These are phyloP conservation scores for Albatrellus sp. DNA, from an alignment of 1,284 basidiomycete genomes.

Conservation along the genomic window DNA sequence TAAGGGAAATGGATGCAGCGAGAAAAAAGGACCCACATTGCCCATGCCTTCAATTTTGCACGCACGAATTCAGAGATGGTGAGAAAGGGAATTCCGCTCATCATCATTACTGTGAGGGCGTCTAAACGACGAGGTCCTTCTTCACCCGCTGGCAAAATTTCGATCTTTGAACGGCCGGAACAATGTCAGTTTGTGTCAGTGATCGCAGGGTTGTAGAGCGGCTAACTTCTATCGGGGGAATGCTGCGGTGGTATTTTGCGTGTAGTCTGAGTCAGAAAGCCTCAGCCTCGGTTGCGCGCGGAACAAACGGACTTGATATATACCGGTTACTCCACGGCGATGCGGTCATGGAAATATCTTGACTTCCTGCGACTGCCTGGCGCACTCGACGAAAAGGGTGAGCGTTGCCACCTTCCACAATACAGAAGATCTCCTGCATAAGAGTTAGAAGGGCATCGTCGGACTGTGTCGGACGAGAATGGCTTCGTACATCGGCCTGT, in stretches of 20 bases:
- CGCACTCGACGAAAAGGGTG: conserved; percentile 46
- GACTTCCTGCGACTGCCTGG: conserved; percentile 32
- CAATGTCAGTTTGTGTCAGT: background rate
- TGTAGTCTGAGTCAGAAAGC: conserved; percentile 19
- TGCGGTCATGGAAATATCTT: conserved; percentile 27
- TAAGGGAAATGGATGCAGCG: conserved; percentile 16
- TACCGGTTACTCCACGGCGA: conserved; percentile 47
- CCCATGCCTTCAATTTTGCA: conserved; percentile 67
- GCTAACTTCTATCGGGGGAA: conserved; percentile 25
- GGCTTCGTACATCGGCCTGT: conserved; percentile 37
- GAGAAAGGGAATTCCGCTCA: conserved; percentile 62
- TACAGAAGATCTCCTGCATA: conserved; percentile 40
- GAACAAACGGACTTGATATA: background rate
- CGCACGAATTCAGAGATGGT: conserved; percentile 69
- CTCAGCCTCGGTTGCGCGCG: background rate
- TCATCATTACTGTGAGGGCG: conserved; percentile 43
- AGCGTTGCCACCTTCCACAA: conserved; percentile 37
- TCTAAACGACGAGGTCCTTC: conserved; percentile 64
- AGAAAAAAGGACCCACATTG: conserved; percentile 38
- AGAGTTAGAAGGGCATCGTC: conserved; percentile 1
- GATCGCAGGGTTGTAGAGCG: background rate
- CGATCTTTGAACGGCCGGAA: conserved; percentile 37
- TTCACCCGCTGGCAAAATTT: conserved; percentile 70
- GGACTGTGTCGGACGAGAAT: background rate
- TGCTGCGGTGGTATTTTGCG: conserved; percentile 23